Conservation (phyloP, 1,139 yeast genomes). For the Yamadazyma membranifaciens region DNA sequence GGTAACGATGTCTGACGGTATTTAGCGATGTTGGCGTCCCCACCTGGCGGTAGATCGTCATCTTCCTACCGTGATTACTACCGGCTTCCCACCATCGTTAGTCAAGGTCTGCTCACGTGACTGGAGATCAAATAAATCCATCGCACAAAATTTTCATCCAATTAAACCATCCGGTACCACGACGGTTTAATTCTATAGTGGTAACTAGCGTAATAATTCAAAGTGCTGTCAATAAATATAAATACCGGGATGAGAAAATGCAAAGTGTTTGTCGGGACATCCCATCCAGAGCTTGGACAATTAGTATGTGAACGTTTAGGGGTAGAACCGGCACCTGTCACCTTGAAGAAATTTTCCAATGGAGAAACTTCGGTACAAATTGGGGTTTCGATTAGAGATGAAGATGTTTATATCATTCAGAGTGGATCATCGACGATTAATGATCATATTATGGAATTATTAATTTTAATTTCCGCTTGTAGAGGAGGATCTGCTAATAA, state of each 20-base stretch:
- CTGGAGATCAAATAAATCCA: not conserved
- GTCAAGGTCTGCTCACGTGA: constrained; percentile 2
- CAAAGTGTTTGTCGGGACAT: constrained; percentile 92
- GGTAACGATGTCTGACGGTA: too few species aligned
- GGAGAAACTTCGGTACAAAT: constrained; percentile 83
- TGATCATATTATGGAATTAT: constrained; percentile 94
- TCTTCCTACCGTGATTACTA: too few species aligned
- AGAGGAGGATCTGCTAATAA: constrained; percentile 97
- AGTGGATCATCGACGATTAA: constrained; percentile 87
- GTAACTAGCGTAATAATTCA: not conserved
- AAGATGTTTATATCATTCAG: constrained; percentile 87
- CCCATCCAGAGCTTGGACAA: constrained; percentile 92
- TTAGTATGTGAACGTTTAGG: constrained; percentile 89
- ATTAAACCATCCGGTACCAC: not conserved
- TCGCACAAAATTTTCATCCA: constrained; percentile 4
- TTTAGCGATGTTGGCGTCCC: too few species aligned
- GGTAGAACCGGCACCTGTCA: constrained; percentile 93
- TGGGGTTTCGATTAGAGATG: constrained; percentile 76
- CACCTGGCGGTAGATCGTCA: too few species aligned
- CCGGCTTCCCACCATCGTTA: not conserved
- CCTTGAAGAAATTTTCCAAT: constrained; percentile 86
- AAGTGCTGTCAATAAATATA: constrained; percentile 4
- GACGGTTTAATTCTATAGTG: not conserved
- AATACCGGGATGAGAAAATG: constrained; percentile 77
- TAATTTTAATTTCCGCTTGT: constrained; percentile 91